Conservation (phyloP, 2,329 filamentous ascomycete species). For the Hypoxylon sp. region DNA sequence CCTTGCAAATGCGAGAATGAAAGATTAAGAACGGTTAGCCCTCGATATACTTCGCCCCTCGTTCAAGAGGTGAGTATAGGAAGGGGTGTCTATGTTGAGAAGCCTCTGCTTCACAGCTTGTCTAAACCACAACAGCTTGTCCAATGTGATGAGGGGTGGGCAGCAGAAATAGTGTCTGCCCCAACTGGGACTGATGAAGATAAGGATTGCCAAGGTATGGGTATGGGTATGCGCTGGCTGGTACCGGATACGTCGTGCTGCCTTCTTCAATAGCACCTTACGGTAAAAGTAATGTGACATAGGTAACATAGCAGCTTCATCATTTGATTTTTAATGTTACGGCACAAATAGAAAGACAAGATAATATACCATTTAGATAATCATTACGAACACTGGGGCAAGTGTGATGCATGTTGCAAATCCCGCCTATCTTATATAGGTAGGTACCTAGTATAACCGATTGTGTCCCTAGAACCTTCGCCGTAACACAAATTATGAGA, state of each 20-base stretch:
- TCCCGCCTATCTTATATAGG: too few relatives aligned
- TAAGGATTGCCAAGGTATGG: background rate
- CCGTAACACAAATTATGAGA: background rate
- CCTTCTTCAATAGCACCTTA: background rate
- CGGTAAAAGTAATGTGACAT: background rate
- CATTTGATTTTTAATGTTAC: background rate
- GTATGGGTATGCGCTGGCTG: background rate
- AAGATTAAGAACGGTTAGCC: background rate
- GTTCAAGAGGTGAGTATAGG: slow-evolving; percentile 3
- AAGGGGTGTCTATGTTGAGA: slow-evolving; percentile 3
- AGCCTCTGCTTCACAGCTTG: background rate
- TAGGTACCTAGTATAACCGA: too few relatives aligned
- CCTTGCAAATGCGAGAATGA: background rate
- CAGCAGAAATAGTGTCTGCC: background rate
- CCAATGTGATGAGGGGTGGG: slow-evolving; percentile 4
- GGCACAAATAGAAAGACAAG: background rate
- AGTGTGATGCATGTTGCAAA: too few relatives aligned
- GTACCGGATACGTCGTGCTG: background rate
- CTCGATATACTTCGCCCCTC: slow-evolving; percentile 5
- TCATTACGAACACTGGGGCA: background rate
- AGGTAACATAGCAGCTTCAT: background rate
- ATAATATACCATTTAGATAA: background rate
- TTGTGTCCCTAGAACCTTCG: background rate
- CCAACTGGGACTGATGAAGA: background rate
- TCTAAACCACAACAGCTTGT: slow-evolving; percentile 9